Conservation (phyloP, 2,329 filamentous ascomycete genomes). For the Aspergillus sp. region DNA sequence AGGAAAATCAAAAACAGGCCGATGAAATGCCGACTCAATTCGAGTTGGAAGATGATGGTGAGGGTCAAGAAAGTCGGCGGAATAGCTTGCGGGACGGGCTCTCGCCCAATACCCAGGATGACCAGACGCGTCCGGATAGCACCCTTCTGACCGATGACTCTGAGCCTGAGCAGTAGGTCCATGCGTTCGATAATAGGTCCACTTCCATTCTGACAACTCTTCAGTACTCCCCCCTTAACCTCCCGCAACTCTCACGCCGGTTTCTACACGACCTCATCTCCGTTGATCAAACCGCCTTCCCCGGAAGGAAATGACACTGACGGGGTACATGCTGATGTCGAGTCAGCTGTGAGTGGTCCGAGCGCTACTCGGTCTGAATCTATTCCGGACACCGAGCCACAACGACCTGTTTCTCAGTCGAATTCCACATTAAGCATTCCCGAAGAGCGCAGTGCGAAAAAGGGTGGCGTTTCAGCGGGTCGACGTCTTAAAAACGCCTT, state of each 20-base stretch:
- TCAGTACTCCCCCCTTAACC: slow-evolving; percentile 47
- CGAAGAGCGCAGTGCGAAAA: slow-evolving; percentile 38
- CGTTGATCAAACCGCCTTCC: slow-evolving; percentile 59
- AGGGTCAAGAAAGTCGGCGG: slow-evolving; percentile 20
- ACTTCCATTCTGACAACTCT: slow-evolving; percentile 20
- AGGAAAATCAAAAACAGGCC: slow-evolving; percentile 19
- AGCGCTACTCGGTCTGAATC: slow-evolving; percentile 35
- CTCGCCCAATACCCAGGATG: slow-evolving; percentile 24
- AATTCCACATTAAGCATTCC: slow-evolving; percentile 31
- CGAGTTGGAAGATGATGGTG: slow-evolving; percentile 20
- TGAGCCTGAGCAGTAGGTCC: slow-evolving; percentile 40
- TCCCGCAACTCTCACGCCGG: slow-evolving; percentile 64
- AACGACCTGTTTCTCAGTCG: slow-evolving; percentile 26
- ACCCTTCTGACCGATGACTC: slow-evolving; percentile 35
- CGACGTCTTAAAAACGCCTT: slow-evolving; percentile 72
- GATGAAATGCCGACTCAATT: slow-evolving; percentile 23
- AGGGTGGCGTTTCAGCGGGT: slow-evolving; percentile 66
- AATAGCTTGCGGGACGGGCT: slow-evolving; percentile 24
- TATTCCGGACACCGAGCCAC: slow-evolving; percentile 38
- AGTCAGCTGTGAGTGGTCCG: slow-evolving; percentile 27
- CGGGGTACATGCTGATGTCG: slow-evolving; percentile 21
- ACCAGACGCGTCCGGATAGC: slow-evolving; percentile 18
- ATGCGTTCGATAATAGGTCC: background rate
- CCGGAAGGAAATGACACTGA: slow-evolving; percentile 40
- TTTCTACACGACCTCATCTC: slow-evolving; percentile 67